A percentile compares a stretch with the other conserved stretches of the same genome.
phyloP scores from a whole-genome alignment of 345 rosid species.

The Populus euphratica region DNA sequence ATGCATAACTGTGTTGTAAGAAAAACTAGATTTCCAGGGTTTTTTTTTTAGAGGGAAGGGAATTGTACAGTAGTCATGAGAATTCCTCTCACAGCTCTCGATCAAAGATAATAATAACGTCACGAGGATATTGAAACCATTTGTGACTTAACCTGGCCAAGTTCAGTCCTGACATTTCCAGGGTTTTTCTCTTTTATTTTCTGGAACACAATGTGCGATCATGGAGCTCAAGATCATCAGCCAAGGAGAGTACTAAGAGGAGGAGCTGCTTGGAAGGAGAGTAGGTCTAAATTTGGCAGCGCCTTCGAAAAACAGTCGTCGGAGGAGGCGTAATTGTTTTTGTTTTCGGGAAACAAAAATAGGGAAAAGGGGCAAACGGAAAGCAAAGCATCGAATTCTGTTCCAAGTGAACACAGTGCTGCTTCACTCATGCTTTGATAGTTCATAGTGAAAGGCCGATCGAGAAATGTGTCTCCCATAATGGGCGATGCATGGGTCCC shows the following conservation, averaged over 20 bases:
- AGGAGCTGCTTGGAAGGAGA: background rate
- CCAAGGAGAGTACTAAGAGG: background rate
- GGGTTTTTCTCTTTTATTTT: too few species aligned
- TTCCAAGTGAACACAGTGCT: background rate
- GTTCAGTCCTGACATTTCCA: too few species aligned
- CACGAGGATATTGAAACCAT: too few species aligned
- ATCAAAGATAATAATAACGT: too few species aligned
- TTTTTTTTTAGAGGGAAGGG: too few species aligned
- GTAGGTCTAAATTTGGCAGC: constrained; percentile 13
- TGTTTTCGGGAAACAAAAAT: constrained; percentile 6
- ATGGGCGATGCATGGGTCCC: constrained; percentile 61
- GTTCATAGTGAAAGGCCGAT: constrained; percentile 24
- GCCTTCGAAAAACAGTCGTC: background rate
- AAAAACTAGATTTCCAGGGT: too few species aligned
- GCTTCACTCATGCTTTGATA: background rate
- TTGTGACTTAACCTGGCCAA: too few species aligned
- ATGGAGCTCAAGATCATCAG: too few species aligned
- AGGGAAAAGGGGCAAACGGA: constrained; percentile 17
- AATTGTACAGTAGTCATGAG: too few species aligned
- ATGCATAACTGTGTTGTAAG: too few species aligned
- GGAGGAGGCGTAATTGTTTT: constrained; percentile 1
- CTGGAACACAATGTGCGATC: too few species aligned
- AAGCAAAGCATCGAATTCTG: constrained; percentile 39
- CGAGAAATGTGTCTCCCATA: constrained; percentile 45
- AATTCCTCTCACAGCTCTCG: too few species aligned